Base-by-base conservation (phyloP, 176 grass and related monocot genomes). In the Cenchrus americanus region DNA sequence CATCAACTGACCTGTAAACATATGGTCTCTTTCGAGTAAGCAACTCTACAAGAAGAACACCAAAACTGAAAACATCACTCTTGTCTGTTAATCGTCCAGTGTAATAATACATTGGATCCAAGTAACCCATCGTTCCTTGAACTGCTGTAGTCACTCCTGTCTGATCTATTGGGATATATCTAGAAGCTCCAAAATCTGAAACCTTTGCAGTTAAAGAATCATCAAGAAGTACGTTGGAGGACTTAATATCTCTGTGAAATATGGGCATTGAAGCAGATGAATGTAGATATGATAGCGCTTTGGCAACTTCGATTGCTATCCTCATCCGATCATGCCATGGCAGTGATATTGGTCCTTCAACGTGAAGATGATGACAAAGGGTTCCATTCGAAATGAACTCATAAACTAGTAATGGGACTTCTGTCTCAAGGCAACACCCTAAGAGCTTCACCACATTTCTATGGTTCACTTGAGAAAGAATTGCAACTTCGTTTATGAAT, bases 181-280 rank as follows among this genome's bases (percentile, higher is more conserved):
- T 70, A n/a, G 88, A 93, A 74, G 91, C 85, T 53, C 91, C 88
- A 52, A 93, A 90, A 6, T 93, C 91, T 0, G 77, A 93, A 7
- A 93, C 70, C 53, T 93, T 93, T 48, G 85, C 65, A 10, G 72
- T 90, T 46, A 87, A 62, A 12, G 5, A 55, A 37, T 88, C 88
- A 23, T 90, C 85, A 5, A 93, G 70, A 55, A 93, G 88, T 67
- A 93, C 87, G 66, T 93, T 93, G 0, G 87, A 50, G 3, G 49
- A 81, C 52, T 93, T 93, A 27, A 93, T 80, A 48, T 93, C 91
- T 37, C 91, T 89, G 5, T 93, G 84, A 22, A 85, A 92, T 41
- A 92, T 55, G 0, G 91, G 73, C 27, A 81, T 48, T 0, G 75
- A 82, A 40, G 84, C 11, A 19, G 87, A 30, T 62, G 75, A 84